Base-by-base conservation (phyloP, 2,329 filamentous ascomycete species). In the Berkeleyomyces basicola region DNA sequence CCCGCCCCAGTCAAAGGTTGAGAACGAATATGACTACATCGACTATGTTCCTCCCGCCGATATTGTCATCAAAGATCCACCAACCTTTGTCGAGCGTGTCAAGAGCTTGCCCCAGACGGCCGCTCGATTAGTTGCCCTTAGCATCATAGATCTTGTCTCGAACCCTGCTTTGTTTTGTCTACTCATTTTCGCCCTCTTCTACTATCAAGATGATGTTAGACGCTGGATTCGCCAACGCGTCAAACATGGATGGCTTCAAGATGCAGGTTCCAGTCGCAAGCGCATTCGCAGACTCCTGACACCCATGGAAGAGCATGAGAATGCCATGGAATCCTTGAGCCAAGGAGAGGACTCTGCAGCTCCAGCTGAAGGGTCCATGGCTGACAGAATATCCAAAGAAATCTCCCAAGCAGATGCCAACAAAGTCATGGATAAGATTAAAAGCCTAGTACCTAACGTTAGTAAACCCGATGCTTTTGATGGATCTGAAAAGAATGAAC, bases 61-160 rank as follows among this genome's bases (percentile, higher is more conserved):
- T 43, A 37, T 55, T 9, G 61, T 43, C 23, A 57, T 55, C 7
- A 39, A 68, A 0, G 75, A 75, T 1, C 71, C 73, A 58, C 70
- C 72, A 7, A 75, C 73, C 10, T 74, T 84, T 14, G 72, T 81
- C 1, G 74, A 78, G 37, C 79, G 76, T 53, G 73, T 82, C 62
- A 78, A 76, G 68, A 72, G 74, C 37, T 70, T 84, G 1, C 80
- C 79, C 1, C 74, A 77, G 51, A 75, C 76, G 33, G 79, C 77
- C 0, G 73, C 74, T 23, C 61, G 61, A 6, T 44, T 59, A 37
- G 57, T 62, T 33, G 63, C 57, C 11, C 37, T 62, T 0, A 74
- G 78, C 49, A 80, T 75, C 63, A 69, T 79, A 5, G 81, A 84
- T 51, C 77, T 84, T 10, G 69, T 84, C 51, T 78, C 74, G 61